Base-by-base conservation (phyloP, 2,329 filamentous ascomycete genomes). In the Curvularia spicifera region DNA sequence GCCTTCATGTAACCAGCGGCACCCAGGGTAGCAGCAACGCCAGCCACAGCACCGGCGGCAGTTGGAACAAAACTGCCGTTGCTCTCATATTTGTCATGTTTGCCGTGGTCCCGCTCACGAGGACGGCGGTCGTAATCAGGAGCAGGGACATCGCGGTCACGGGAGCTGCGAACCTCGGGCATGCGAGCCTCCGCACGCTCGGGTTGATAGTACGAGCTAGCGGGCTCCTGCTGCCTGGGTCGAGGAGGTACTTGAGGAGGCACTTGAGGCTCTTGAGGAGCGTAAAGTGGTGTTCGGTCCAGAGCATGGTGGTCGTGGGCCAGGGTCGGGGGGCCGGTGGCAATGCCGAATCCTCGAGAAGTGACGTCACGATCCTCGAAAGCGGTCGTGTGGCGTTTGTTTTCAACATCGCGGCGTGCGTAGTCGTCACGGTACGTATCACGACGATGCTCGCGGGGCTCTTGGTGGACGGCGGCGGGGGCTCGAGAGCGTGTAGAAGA, bases 291-390 rank as follows among this genome's bases (percentile, higher is more conserved):
- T 49, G 75, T 71, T 31, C 74, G 74, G 51, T 80, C 76, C 31
- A 79, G 69, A n/a, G 71, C 52, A 51, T 79, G 77, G 40, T 53
- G 59, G n/a, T 81, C 79, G 42, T 69, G 70, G 40, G 65, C 56
- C 5, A 67, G 59, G 35, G 29, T 47, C 9, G 64, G 54, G 24
- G 55, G 61, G 5, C 57, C 63, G 5, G 71, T 62, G 1, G 73
- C 69, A 59, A 83, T 82, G 51, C 81, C 81, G 56, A 83, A 83
- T 6, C 81, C 81, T 54, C 81, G 76, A 5, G 75, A 68, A 28
- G 78, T 76, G 3, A 83, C 77, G 33, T 81, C 78, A 31, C 71
- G 71, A 60, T 83, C 81, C 42, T 78, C 74, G 56, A 72, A 78
- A 26, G 66, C 29, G 3, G 68, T 62, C 59, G 43, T 61, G 67